These are phyloP conservation scores for Ambrosia trifida DNA, from an alignment of 129 eudicot species.

Conservation along the genomic window DNA sequence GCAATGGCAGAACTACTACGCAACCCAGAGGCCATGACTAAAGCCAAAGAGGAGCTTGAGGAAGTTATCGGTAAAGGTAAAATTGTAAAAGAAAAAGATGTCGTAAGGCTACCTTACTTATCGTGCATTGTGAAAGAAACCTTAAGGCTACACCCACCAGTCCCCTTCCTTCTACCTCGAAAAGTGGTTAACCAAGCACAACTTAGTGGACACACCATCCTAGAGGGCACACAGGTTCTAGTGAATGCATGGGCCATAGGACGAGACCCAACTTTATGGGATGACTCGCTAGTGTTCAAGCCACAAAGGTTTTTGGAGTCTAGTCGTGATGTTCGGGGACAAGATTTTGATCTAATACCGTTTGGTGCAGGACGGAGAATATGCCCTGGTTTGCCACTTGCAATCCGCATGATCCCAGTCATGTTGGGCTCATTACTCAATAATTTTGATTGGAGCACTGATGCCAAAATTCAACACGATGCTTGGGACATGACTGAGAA, in stretches of 20 bases:
- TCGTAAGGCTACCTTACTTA: slow-evolving; percentile 32
- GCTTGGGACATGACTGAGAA: slow-evolving; percentile 23
- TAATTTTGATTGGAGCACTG: slow-evolving; percentile 31
- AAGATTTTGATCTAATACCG: slow-evolving; percentile 33
- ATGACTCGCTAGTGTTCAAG: slow-evolving; percentile 19
- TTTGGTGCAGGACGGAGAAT: slow-evolving; percentile 43
- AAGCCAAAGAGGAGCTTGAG: slow-evolving; percentile 56
- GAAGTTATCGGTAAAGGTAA: slow-evolving; percentile 50
- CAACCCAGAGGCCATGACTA: slow-evolving; percentile 39
- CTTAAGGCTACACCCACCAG: slow-evolving; percentile 39
- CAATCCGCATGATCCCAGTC: slow-evolving; percentile 25
- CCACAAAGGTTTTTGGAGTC: slow-evolving; percentile 32
- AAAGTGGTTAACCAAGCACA: slow-evolving; percentile 14
- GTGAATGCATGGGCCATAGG: slow-evolving; percentile 42
- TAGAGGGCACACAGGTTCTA: slow-evolving; percentile 32
- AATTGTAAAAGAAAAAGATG: slow-evolving; percentile 31
- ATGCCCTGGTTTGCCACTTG: slow-evolving; percentile 42
- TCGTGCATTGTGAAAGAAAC: slow-evolving; percentile 43
- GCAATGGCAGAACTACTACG: slow-evolving; percentile 57
- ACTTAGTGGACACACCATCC: slow-evolving; percentile 27
- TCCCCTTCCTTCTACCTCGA: slow-evolving; percentile 38
- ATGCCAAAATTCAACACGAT: not conserved
- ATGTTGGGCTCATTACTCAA: slow-evolving; percentile 40
- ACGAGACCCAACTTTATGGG: slow-evolving; percentile 28
- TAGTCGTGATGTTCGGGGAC: slow-evolving; percentile 22